Evolutionary conservation across 805 yeast species (phyloP).

Genomic region (Barnettozyma sucrosica): DNA sequence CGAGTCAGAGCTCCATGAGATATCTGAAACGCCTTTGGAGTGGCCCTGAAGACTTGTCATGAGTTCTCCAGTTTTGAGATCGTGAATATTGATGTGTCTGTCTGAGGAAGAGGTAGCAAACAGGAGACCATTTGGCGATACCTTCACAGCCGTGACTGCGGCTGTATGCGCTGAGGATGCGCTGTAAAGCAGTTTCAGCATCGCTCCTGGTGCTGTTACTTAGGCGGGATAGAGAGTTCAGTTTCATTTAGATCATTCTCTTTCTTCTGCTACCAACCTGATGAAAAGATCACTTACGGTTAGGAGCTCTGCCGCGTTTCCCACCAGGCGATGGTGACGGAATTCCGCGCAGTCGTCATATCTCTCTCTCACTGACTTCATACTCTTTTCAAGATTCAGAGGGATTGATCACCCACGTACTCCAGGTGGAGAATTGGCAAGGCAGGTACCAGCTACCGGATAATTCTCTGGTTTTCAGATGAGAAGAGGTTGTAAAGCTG

Average conservation of each 20-base stretch:
- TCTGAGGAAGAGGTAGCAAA: constrained; percentile 49
- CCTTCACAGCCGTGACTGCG: constrained; percentile 39
- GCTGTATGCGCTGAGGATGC: constrained; percentile 1
- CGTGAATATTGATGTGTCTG: constrained; percentile 13
- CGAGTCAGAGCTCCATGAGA: constrained; percentile 75
- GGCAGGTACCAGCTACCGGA: too few species aligned
- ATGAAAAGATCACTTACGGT: background rate
- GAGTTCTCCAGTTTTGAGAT: constrained; percentile 32
- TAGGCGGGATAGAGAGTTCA: background rate
- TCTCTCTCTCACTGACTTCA: too few species aligned
- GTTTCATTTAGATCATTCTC: background rate
- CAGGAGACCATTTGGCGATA: constrained; percentile 54
- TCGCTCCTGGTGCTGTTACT: background rate
- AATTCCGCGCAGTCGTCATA: too few species aligned
- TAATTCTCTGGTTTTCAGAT: too few species aligned
- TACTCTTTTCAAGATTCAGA: too few species aligned
- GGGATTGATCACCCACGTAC: too few species aligned
- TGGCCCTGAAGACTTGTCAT: constrained; percentile 47
- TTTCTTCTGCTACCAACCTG: too few species aligned
- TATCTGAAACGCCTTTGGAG: constrained; percentile 62
- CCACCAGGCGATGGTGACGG: too few species aligned
- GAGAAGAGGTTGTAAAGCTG: too few species aligned
- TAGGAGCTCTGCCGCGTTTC: background rate
- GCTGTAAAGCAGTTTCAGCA: constrained; percentile 1
- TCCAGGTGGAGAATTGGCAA: too few species aligned